Evolutionary conservation across 495 filamentous ascomycete genomes (phyloP), one percentile per base, ranked within the genome.

Genomic region (Annulohypoxylon bovei): DNA sequence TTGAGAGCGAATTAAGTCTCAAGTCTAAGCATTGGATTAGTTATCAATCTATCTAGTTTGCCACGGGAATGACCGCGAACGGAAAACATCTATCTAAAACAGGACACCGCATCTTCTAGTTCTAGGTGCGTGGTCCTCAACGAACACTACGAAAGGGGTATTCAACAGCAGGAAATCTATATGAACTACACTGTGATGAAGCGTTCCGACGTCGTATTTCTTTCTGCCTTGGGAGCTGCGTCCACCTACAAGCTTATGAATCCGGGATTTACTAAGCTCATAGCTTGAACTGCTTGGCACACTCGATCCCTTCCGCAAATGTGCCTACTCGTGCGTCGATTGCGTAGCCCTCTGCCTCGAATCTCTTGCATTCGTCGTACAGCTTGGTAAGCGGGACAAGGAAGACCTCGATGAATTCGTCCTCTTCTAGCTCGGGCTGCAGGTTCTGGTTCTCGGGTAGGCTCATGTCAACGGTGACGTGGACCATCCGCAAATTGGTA

Each of bases 351-450:
- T 93, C 82, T 12, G 80, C 80, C 72, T 97, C 92, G 27, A 93
- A 80, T 53, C 78, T 84, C 80, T 87, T 87, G 73, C 90, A 88
- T 76, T 91, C 90, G 1, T 79, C 83, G 79, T 88, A 93, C 16
- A 97, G 77, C 28, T 85, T 80, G 55, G 78, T 83, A 37, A 97
- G 77, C 16, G 88, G 90, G 0, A 93, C 82, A 11, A 86, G 88
- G 72, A 97, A 97, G 27, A 89, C 90, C 77, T 96, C 93, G 67
- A 97, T 97, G 77, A 95, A 95, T 75, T 97, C 93, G 73, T 91
- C 91, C 42, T 95, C 93, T 62, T 97, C 93, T 1, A 97, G 83
- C 67, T 93, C 82, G 2, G 92, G 90, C 61, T 89, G 83, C 64
- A 88, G 87, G 49, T 88, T 80, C 66, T 86, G 81, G 70, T 95